Percentiles rank a stretch among this genome's conserved stretches.
Evolutionary conservation across 2,329 filamentous ascomycete species (phyloP).

Genomic region (Calonectria multiphialidica): DNA sequence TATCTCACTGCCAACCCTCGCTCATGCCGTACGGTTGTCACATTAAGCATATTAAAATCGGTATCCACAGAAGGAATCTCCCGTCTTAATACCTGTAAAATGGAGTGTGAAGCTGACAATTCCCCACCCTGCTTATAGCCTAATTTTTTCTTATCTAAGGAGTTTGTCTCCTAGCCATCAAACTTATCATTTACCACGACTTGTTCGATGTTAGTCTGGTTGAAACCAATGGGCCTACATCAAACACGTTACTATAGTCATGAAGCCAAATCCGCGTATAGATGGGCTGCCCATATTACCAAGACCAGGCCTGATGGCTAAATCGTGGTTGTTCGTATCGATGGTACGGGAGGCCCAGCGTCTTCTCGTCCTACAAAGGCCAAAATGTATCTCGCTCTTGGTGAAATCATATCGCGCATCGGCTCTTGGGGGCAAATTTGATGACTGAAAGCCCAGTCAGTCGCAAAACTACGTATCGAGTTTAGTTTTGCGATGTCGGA

Average conservation of each 20-base stretch:
- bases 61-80: not conserved
- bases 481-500: constrained; percentile 38
- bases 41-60: not conserved
- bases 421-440: not conserved
- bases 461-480: not conserved
- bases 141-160: not conserved
- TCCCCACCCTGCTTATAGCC: not conserved
- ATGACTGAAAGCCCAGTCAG: not conserved
- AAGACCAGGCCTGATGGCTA: too few relatives aligned
- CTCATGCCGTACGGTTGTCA: not conserved
- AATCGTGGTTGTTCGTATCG: too few relatives aligned
- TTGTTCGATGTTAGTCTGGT: too few relatives aligned
- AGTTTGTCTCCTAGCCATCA: not conserved
- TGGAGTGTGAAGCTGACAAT: not conserved
- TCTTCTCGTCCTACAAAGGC: too few relatives aligned
- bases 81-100: not conserved
- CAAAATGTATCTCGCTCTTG: too few relatives aligned
- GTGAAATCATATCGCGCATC: too few relatives aligned
- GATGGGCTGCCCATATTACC: too few relatives aligned
- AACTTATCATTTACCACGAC: not conserved
- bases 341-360: too few relatives aligned
- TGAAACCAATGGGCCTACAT: too few relatives aligned
- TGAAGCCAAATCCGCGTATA: too few relatives aligned
- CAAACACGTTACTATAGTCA: too few relatives aligned
- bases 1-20: not conserved